phyloP scores from a whole-genome alignment of 176 grass and related monocot genomes.

The Oryza nivara region DNA sequence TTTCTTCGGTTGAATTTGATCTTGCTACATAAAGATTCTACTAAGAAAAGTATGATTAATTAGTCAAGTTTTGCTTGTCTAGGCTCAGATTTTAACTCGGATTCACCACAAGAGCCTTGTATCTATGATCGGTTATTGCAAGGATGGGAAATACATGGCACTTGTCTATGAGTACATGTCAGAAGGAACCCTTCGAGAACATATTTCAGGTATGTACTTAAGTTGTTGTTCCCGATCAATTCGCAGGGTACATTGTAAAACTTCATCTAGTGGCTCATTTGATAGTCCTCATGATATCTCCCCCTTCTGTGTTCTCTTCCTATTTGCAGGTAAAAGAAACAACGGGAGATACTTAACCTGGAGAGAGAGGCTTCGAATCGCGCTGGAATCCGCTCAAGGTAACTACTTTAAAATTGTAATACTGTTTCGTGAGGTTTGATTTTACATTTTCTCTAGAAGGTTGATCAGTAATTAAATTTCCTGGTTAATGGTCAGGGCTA shows the following conservation, averaged over 20 bases:
- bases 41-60: not conserved
- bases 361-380: constrained; percentile 47
- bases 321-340: constrained; percentile 26
- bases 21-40: not conserved
- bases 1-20: not conserved
- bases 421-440: not conserved
- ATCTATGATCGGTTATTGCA: constrained; percentile 72
- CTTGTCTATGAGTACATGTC: constrained; percentile 83
- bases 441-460: not conserved
- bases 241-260: not conserved
- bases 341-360: constrained; percentile 25
- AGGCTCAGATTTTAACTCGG: constrained; percentile 63
- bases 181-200: constrained; percentile 59
- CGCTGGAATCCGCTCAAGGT: constrained; percentile 68
- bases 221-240: not conserved
- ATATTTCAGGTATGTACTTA: constrained; percentile 45
- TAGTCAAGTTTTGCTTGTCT: not conserved
- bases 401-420: too few species aligned
- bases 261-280: not conserved
- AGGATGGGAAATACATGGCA: constrained; percentile 52
- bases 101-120: constrained; percentile 79
- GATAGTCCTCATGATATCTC: not conserved
- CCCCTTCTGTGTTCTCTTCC: not conserved
- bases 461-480: not conserved
- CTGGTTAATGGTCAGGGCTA: constrained; percentile 40